A percentile compares a stretch with the other conserved stretches of the same genome.
Conservation (phyloP, 2,329 filamentous ascomycete genomes). For the Aspergillus eucalypticola region DNA sequence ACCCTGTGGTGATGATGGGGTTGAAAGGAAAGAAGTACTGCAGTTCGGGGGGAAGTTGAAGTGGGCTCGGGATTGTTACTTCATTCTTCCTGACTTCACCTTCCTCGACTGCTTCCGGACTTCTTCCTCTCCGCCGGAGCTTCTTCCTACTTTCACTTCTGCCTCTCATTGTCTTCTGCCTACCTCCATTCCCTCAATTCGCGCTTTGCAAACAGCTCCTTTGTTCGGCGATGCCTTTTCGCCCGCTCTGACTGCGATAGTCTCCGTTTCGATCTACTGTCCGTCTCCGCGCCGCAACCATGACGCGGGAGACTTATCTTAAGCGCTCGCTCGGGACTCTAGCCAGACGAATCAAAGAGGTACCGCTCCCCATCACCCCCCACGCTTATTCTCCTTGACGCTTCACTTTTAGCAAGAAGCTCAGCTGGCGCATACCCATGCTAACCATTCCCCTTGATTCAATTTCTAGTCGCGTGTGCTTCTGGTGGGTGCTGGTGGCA, state of each 20-base stretch:
- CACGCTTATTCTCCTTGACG: neutral
- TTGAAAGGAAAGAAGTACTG: neutral
- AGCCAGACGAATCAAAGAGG: slow-evolving; percentile 43
- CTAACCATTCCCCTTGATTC: slow-evolving; percentile 3
- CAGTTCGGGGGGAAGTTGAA: neutral
- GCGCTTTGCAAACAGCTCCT: neutral
- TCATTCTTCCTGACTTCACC: slow-evolving; percentile 1
- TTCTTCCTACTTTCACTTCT: slow-evolving; percentile 1
- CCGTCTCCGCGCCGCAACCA: slow-evolving; percentile 22
- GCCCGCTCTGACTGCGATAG: neutral
- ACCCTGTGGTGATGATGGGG: neutral
- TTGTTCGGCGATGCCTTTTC: slow-evolving; percentile 17
- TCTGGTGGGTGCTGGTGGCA: slow-evolving; percentile 94
- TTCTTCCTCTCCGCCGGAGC: neutral
- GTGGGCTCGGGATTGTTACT: slow-evolving; percentile 6
- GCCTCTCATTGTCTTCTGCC: slow-evolving; percentile 11
- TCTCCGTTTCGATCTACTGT: slow-evolving; percentile 6
- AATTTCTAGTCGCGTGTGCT: slow-evolving; percentile 72
- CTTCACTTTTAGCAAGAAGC: neutral
- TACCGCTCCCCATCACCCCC: slow-evolving; percentile 21
- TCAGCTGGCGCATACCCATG: neutral
- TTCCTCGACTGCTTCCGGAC: neutral
- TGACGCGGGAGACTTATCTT: slow-evolving; percentile 45
- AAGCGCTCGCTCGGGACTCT: slow-evolving; percentile 48
- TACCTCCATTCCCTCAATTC: slow-evolving; percentile 10